Conservation (phyloP, 768 basidiomycete genomes). For the Tephrocybe rancida region DNA sequence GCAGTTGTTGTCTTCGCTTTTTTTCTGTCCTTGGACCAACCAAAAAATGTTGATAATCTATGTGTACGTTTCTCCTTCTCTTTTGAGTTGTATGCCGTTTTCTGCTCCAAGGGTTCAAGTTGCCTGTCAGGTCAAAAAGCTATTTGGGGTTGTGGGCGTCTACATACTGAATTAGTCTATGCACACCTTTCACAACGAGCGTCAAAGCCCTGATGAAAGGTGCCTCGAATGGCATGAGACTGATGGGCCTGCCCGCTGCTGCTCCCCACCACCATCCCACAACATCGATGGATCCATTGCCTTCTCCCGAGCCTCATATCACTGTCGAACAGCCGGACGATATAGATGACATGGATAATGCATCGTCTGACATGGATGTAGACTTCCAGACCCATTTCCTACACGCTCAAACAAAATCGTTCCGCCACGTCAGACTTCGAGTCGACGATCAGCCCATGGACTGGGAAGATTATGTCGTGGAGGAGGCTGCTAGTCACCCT, state of each 20-base stretch:
- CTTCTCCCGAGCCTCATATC: neutral
- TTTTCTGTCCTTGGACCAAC: no score
- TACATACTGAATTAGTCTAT: no score
- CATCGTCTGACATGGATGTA: neutral
- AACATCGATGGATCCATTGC: neutral
- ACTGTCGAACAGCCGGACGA: neutral
- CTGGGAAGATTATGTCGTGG: slow-evolving; percentile 10
- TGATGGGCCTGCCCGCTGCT: neutral
- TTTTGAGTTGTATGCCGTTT: no score
- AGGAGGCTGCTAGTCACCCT: slow-evolving; percentile 1
- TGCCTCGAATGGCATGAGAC: neutral
- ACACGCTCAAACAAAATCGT: slow-evolving; percentile 1
- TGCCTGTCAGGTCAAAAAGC: no score
- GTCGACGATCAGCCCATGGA: neutral
- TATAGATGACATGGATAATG: neutral
- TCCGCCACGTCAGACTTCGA: neutral
- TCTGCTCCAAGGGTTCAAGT: no score
- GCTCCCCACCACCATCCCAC: neutral
- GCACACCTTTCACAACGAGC: neutral
- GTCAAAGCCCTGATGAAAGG: neutral
- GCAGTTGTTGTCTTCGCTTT: no score
- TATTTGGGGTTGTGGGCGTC: no score
- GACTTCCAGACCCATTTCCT: slow-evolving; percentile 4
- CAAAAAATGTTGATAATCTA: no score
- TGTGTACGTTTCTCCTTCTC: no score